These are phyloP conservation scores for Xylaria multiplex DNA, from an alignment of 2,329 filamentous ascomycete genomes.

Conservation along the genomic window DNA sequence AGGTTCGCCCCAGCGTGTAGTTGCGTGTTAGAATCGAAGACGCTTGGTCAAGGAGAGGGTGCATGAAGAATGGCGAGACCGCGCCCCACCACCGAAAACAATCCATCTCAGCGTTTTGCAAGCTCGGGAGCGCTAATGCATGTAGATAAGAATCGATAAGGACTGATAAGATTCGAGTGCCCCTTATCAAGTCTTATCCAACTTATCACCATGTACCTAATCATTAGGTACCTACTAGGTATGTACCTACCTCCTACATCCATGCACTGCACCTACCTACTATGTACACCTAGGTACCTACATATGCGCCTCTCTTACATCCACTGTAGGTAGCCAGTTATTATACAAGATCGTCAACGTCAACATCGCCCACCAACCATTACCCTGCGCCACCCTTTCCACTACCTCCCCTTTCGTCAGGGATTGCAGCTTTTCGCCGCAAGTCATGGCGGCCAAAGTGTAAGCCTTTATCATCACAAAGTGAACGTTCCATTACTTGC, in stretches of 20 bases:
- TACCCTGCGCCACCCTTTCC: background rate
- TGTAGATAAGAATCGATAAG: slow-evolving; percentile 39
- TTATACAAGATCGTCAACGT: background rate
- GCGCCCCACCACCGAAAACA: slow-evolving; percentile 40
- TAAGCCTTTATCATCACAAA: slow-evolving; percentile 45
- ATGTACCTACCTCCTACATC: too few species aligned
- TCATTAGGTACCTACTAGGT: too few species aligned
- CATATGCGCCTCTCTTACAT: too few species aligned
- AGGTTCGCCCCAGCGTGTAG: slow-evolving; percentile 25
- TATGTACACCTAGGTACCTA: too few species aligned
- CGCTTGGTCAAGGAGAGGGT: background rate
- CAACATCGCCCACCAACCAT: background rate
- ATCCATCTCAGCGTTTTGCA: slow-evolving; percentile 43
- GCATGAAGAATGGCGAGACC: slow-evolving; percentile 8
- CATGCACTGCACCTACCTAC: background rate
- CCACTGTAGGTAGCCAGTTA: background rate
- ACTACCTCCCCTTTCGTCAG: background rate
- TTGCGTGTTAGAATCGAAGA: slow-evolving; percentile 27
- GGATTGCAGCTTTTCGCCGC: slow-evolving; percentile 14
- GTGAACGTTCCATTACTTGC: slow-evolving; percentile 28
- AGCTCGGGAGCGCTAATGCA: slow-evolving; percentile 36
- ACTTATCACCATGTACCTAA: slow-evolving; percentile 4
- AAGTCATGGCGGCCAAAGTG: slow-evolving; percentile 62
- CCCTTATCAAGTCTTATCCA: slow-evolving; percentile 15
- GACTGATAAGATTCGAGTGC: background rate